Evolutionary conservation across 2,329 filamentous ascomycete species (phyloP).

Genomic region (Fusarium drepaniforme): DNA sequence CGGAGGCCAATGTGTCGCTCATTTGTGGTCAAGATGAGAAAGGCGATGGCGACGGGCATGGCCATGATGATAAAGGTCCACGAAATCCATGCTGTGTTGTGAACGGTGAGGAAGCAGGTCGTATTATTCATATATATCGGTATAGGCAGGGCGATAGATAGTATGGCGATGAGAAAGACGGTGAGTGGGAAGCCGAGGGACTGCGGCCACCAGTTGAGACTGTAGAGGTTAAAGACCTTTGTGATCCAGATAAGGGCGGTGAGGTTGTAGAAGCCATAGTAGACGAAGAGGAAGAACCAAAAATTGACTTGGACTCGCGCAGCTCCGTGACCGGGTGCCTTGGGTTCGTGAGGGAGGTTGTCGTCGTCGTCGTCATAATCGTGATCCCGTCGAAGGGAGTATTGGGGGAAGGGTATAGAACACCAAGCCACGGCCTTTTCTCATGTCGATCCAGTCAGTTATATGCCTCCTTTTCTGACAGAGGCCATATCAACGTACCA

Average conservation of each 20-base stretch:
- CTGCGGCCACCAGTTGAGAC: slow-evolving; percentile 78
- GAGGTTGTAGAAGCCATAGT: slow-evolving; percentile 77
- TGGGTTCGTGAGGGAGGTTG: slow-evolving; percentile 49
- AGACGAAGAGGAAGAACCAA: slow-evolving; percentile 79
- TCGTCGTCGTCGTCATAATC: slow-evolving; percentile 56
- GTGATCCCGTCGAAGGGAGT: slow-evolving; percentile 62
- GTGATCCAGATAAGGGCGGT: slow-evolving; percentile 78
- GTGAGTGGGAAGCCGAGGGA: slow-evolving; percentile 75
- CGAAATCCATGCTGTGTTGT: slow-evolving; percentile 77
- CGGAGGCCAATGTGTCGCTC: slow-evolving; percentile 73
- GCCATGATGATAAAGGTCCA: slow-evolving; percentile 80
- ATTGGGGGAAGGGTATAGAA: slow-evolving; percentile 74
- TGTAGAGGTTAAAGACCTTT: slow-evolving; percentile 79
- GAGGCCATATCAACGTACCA: slow-evolving; percentile 59
- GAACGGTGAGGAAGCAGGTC: slow-evolving; percentile 65
- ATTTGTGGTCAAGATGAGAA: slow-evolving; percentile 72
- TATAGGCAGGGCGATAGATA: slow-evolving; percentile 71
- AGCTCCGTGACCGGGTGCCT: slow-evolving; percentile 71
- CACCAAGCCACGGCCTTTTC: slow-evolving; percentile 72
- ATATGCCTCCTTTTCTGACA: neutral
- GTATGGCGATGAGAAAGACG: slow-evolving; percentile 68
- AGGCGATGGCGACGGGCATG: slow-evolving; percentile 74
- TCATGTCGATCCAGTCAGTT: slow-evolving; percentile 16
- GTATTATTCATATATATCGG: slow-evolving; percentile 69
- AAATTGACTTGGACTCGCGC: slow-evolving; percentile 75